Conservation (phyloP, 805 yeast genomes). For the Naumovozyma castellii region DNA sequence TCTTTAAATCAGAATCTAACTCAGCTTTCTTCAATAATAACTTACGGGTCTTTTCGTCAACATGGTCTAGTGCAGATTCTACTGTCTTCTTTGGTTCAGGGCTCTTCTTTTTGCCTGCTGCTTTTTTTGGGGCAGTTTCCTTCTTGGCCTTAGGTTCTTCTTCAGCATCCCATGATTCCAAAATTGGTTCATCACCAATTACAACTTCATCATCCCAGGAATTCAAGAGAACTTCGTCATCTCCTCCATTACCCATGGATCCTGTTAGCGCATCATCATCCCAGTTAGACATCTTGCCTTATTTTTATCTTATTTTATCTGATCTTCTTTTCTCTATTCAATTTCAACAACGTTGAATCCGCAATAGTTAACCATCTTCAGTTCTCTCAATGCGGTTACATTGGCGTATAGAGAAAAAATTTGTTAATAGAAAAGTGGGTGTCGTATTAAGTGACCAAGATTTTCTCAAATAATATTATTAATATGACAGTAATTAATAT, state of each 20-base stretch:
- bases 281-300: constrained; percentile 26
- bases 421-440: too few relatives aligned
- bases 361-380: too few relatives aligned
- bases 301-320: not conserved
- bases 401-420: too few relatives aligned
- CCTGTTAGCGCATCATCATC: constrained; percentile 90
- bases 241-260: constrained; percentile 39
- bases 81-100: constrained; percentile 29
- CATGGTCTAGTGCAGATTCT: constrained; percentile 40
- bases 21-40: constrained; percentile 75
- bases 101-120: constrained; percentile 28
- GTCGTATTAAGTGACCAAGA: too few relatives aligned
- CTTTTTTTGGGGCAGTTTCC: constrained; percentile 26
- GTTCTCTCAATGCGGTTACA: too few relatives aligned
- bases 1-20: constrained; percentile 74
- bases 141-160: constrained; percentile 43
- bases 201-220: constrained; percentile 83
- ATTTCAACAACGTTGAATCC: not conserved
- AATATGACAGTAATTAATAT: too few relatives aligned
- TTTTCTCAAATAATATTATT: too few relatives aligned
- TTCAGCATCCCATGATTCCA: constrained; percentile 73
- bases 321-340: not conserved
- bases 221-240: constrained; percentile 42
- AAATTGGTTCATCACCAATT: constrained; percentile 47
- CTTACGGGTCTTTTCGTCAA: constrained; percentile 65